Base-by-base conservation (phyloP, 2,329 filamentous ascomycete species). In the Dothiorella sarmentorum region DNA sequence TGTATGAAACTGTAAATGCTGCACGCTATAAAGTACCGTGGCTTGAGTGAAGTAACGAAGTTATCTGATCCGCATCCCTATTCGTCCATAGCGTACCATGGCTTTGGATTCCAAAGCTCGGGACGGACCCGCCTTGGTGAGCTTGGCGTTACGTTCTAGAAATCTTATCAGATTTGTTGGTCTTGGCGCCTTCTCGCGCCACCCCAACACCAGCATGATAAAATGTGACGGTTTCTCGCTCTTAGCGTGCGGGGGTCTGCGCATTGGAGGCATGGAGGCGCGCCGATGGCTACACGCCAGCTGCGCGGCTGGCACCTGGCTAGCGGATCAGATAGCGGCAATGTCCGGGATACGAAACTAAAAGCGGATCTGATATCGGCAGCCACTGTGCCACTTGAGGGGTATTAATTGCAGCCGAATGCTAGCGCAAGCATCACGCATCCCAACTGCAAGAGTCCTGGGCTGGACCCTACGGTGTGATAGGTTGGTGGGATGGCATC, bases 291-390 rank as follows among this genome's bases (percentile, higher is more conserved):
- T 11, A 20, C 44, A n/a, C n/a, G n/a, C n/a, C n/a, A n/a, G n/a
- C n/a, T n/a, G n/a, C n/a, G n/a, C n/a, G n/a, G n/a, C n/a, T n/a
- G n/a, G n/a, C n/a, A n/a, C 27, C 40, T 29, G 27, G 42, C 38
- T 10, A 37, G 53, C 53, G 53, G 53, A 56, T 56, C 53, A 56
- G 53, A 56, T 56, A 56, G 15, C 53, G 53, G 47, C 47, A 51
- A 51, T 37, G 31, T 51, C 47, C 47, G 47, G 47, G 4, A 37
- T 18, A 38, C 47, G 47, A 27, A 22, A 4, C 47, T 26, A 55
- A 42, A 55, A 44, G 52, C 52, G 52, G 52, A 56, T 56, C 52
- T 33, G 52, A 56, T 44, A 44, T 10, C 27, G 27, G 38, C 38
- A 55, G 37, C 49, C 13, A 15, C 47, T n/a, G n/a, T n/a, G n/a